Evolutionary conservation across 2,329 filamentous ascomycete species (phyloP), one percentile per base, ranked within the genome.

Genomic region (Cercospora janseana): DNA sequence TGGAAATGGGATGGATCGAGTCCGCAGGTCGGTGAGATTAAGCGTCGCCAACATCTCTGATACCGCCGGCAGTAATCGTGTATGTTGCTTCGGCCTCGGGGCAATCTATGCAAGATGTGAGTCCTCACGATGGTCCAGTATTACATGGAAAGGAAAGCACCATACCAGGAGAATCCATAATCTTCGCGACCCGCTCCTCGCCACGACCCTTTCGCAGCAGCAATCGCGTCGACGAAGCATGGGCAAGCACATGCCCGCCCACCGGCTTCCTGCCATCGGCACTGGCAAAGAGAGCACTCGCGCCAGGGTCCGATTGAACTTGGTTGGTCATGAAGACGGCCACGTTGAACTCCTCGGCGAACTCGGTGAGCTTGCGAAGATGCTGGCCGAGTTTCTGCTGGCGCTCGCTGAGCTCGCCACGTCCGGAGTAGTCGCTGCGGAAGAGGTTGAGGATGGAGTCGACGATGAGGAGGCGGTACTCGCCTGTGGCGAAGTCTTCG

Each of bases 401-500:
- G 21, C 83, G 77, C 58, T 86, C 83, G 15, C 80, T 81, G 49
- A 86, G 73, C 64, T 87, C 83, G 13, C 82, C 83, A 47, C 83
- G 79, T 6, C 83, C 83, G 59, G 75, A 77, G 60, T 79, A 87
- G 67, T 86, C 83, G 35, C 83, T 81, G 26, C 83, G 79, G 61
- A 85, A 87, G 48, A 82, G 79, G 38, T 83, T 80, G 78, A 86
- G 85, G 62, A 86, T 83, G 60, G 81, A 85, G 68, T 87, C 83
- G 60, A 87, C 79, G 56, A 87, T 76, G 43, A 87, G 72, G 44
- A 87, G 75, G 21, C 82, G 78, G 60, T 82, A 87, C 58, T 84
- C 78, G 32, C 82, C 82, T 6, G 74, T 75, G 9, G 79, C 76
- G 61, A 87, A 85, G 52, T 79, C 78, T 53, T 77, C 76, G 31